Conservation (phyloP, 2,329 filamentous ascomycete species). For the Cladosporium velox region DNA sequence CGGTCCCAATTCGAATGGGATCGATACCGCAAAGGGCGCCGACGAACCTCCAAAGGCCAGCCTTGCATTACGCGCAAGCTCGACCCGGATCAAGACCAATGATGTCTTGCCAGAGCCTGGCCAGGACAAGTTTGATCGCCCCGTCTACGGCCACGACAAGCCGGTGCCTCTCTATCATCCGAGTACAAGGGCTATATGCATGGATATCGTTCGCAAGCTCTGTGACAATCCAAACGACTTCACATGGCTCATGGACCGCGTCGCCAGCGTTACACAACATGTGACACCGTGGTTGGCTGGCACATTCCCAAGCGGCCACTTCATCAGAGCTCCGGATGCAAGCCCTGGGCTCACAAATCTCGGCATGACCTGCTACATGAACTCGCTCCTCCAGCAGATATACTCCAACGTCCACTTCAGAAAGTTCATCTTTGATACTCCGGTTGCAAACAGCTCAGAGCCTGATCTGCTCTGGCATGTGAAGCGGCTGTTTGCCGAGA, state of each 20-base stretch:
- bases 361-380: slow-evolving; percentile 96
- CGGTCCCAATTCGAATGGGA: background rate
- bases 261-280: background rate
- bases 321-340: slow-evolving; percentile 41
- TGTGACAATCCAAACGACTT: slow-evolving; percentile 1
- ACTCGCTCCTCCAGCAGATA: slow-evolving; percentile 89
- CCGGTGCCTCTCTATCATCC: slow-evolving; percentile 25
- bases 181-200: slow-evolving; percentile 27
- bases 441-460: slow-evolving; percentile 55
- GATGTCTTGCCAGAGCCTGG: background rate
- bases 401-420: slow-evolving; percentile 95
- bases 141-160: background rate
- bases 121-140: background rate
- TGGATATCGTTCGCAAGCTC: slow-evolving; percentile 27
- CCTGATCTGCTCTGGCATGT: slow-evolving; percentile 75
- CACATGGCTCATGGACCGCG: slow-evolving; percentile 10
- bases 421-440: slow-evolving; percentile 68
- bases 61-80: background rate
- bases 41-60: background rate
- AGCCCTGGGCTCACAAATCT: slow-evolving; percentile 74
- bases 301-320: slow-evolving; percentile 37
- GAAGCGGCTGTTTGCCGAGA: slow-evolving; percentile 76
- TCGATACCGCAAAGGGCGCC: background rate
- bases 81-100: background rate
- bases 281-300: background rate